Evolutionary conservation across 345 rosid genomes (phyloP).

Genomic region (Heritiera littoralis): DNA sequence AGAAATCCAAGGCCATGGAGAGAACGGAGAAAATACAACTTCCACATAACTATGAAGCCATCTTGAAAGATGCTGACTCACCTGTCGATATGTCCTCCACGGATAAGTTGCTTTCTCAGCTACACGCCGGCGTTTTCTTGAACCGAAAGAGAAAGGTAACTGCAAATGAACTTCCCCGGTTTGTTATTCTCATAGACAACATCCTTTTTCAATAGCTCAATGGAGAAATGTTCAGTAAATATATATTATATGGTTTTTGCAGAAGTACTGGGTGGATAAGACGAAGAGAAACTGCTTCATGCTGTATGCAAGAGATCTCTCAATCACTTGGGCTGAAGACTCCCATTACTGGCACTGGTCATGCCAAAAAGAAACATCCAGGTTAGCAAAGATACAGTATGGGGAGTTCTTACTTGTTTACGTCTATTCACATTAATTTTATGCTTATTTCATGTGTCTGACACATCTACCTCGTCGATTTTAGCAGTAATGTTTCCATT

Average conservation of each 20-base stretch:
- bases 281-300: conserved; percentile 26
- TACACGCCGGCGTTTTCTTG: conserved; percentile 47
- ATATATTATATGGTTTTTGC: not conserved
- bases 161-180: too few relatives aligned
- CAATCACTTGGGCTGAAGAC: conserved; percentile 64
- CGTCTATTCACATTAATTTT: too few relatives aligned
- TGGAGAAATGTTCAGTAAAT: not conserved
- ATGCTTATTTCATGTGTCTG: too few relatives aligned
- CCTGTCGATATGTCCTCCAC: conserved; percentile 31
- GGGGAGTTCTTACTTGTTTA: too few relatives aligned
- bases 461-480: not conserved
- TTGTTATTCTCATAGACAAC: too few relatives aligned
- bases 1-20: not conserved
- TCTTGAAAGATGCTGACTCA: conserved; percentile 48
- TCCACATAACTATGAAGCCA: conserved; percentile 50
- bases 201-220: too few relatives aligned
- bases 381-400: conserved; percentile 19
- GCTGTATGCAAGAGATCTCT: conserved; percentile 55
- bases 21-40: not conserved
- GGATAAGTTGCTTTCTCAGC: conserved; percentile 36
- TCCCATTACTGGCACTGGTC: conserved; percentile 58
- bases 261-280: conserved; percentile 15
- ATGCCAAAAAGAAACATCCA: conserved; percentile 36
- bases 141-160: conserved; percentile 46
- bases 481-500: conserved; percentile 34